Conservation (phyloP, 345 rosid species). For the Aquilaria yunnanensis region DNA sequence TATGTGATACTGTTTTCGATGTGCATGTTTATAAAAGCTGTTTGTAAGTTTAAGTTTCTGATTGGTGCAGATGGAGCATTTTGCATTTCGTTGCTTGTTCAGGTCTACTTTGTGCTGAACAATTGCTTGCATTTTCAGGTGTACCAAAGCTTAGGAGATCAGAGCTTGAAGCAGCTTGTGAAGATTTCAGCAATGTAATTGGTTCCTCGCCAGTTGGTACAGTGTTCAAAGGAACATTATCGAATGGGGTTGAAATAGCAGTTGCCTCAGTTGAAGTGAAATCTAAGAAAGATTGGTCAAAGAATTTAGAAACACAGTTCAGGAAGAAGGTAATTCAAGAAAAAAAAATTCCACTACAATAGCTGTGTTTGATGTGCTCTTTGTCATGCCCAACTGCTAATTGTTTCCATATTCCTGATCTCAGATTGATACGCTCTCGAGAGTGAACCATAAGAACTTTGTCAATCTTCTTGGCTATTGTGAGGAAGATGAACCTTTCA, state of each 20-base stretch:
- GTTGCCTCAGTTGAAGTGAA: constrained; percentile 55
- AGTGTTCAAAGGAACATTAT: constrained; percentile 83
- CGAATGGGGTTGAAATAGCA: constrained; percentile 86
- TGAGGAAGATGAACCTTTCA: constrained; percentile 78
- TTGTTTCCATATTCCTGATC: constrained; percentile 13
- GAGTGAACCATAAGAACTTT: constrained; percentile 92
- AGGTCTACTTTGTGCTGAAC: not conserved
- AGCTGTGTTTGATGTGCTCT: constrained; percentile 1
- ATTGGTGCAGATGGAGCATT: no score
- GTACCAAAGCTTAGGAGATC: constrained; percentile 75
- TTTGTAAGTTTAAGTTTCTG: no score
- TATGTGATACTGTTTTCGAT: no score
- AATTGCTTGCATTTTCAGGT: constrained; percentile 45
- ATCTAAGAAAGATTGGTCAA: constrained; percentile 62
- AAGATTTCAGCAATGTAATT: constrained; percentile 92
- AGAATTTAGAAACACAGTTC: constrained; percentile 60
- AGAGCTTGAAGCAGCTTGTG: constrained; percentile 89
- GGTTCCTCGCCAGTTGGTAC: constrained; percentile 65
- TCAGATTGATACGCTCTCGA: constrained; percentile 76
- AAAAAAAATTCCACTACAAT: constrained; percentile 1
- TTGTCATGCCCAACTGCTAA: constrained; percentile 13
- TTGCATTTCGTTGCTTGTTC: not conserved
- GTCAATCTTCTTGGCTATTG: constrained; percentile 86
- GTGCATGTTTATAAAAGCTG: no score
- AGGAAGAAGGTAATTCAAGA: constrained; percentile 59